phyloP scores from a whole-genome alignment of 192 early-diverging fungal species.

The Dimargaris cristalligena region DNA sequence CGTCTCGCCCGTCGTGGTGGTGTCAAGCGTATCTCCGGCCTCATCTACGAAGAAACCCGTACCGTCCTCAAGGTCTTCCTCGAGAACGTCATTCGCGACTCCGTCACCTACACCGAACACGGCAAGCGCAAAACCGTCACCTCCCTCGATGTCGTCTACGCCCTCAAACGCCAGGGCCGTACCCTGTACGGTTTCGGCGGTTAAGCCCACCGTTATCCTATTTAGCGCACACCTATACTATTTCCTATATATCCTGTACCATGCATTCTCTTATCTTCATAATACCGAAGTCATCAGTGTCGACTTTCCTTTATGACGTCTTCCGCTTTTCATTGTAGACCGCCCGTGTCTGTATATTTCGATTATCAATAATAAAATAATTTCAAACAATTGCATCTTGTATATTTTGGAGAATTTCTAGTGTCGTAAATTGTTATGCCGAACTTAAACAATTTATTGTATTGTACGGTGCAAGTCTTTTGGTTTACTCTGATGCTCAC shows the following conservation, averaged over 20 bases:
- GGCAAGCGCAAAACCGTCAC: constrained; percentile 99
- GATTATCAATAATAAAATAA: not conserved
- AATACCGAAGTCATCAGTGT: no score
- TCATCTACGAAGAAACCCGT: constrained; percentile 99
- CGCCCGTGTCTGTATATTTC: not conserved
- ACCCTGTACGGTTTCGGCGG: constrained; percentile 81
- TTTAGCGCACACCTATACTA: not conserved
- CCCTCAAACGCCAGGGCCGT: constrained; percentile 91
- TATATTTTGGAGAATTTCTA: not conserved
- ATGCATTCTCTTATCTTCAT: not conserved
- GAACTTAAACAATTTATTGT: not conserved
- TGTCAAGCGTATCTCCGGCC: constrained; percentile 99
- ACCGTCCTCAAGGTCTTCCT: constrained; percentile 95
- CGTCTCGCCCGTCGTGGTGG: constrained; percentile 98
- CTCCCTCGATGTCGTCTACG: constrained; percentile 97
- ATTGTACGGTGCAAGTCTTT: no score
- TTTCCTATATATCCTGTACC: not conserved
- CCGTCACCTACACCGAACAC: constrained; percentile 99
- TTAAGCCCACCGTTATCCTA: constrained; percentile 22
- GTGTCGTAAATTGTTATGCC: not conserved
- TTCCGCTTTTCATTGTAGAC: not conserved
- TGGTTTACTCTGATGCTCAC: no score
- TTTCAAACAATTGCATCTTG: not conserved
- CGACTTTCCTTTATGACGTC: not conserved
- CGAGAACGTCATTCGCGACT: constrained; percentile 97